phyloP scores from a whole-genome alignment of 2,329 filamentous ascomycete genomes.

The Ceratocystis ficicola region DNA sequence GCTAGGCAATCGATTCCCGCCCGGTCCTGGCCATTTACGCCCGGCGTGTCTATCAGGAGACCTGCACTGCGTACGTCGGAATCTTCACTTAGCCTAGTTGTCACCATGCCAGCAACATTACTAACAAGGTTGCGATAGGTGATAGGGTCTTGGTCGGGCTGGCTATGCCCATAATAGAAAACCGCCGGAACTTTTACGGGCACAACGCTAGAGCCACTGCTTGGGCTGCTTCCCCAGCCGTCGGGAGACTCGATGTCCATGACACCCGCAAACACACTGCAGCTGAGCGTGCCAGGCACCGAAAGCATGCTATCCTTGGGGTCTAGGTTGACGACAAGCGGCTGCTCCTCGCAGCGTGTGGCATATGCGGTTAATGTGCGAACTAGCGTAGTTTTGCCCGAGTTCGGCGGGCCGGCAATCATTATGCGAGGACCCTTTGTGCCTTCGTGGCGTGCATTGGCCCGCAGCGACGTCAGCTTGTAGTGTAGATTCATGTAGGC shows the following conservation, averaged over 20 bases:
- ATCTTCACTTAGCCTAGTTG: constrained; percentile 66
- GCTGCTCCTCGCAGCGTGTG: constrained; percentile 58
- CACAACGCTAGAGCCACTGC: constrained; percentile 74
- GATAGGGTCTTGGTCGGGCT: constrained; percentile 57
- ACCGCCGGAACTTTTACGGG: constrained; percentile 87
- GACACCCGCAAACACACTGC: constrained; percentile 74
- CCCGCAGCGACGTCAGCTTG: constrained; percentile 62
- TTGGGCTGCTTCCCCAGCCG: constrained; percentile 81
- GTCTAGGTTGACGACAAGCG: constrained; percentile 74
- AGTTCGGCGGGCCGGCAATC: constrained; percentile 63
- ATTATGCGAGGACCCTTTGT: constrained; percentile 66
- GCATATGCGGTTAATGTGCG: constrained; percentile 72
- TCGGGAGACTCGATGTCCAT: constrained; percentile 70
- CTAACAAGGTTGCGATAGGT: constrained; percentile 65
- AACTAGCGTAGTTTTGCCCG: constrained; percentile 72
- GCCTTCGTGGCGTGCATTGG: constrained; percentile 40
- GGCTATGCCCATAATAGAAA: constrained; percentile 70
- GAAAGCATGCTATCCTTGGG: constrained; percentile 67
- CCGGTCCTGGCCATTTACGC: constrained; percentile 52
- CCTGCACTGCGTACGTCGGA: constrained; percentile 57
- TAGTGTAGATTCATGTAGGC: constrained; percentile 79
- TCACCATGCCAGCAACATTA: constrained; percentile 65
- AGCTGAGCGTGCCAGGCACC: constrained; percentile 69
- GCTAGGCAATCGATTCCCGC: constrained; percentile 63
- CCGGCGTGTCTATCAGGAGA: constrained; percentile 74